Base-by-base conservation (phyloP, 2,329 filamentous ascomycete genomes). In the Aspergillus sp. region DNA sequence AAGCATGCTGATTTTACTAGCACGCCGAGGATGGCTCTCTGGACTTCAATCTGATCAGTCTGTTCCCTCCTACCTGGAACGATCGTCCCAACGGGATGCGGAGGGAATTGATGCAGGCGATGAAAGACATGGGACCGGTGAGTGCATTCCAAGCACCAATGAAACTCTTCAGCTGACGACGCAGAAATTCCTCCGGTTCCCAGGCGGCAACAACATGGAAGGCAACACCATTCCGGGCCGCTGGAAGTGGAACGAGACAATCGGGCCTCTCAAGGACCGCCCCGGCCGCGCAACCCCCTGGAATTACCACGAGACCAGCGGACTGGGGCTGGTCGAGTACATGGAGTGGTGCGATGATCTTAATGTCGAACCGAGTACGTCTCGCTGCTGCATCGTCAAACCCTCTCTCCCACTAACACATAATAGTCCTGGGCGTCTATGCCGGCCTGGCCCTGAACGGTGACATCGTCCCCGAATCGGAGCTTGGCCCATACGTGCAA, bases 41-140 rank as follows among this genome's bases (percentile, higher is more conserved):
- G 6, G 63, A 71, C 43, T 72, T 74, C 51, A 66, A 68, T 37
- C 49, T 74, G 12, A 66, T 74, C 38, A 68, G 64, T 30, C 48
- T 74, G 24, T 74, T 72, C 51, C 68, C 68, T 2, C 68, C 69
- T 4, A 74, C 70, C 1, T 74, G 67, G 61, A 72, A 71, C 32
- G 47, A 63, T 38, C 58, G 69, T 12, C 60, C 61, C 32, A 73
- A 74, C 43, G 70, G 70, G 12, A 49, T 72, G 26, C 58, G 69
- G 6, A 52, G 61, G 22, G 69, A 73, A 35, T 53, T 73, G 27
- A 67, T 66, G 29, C 57, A 72, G 38, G 61, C 62, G 2, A 40
- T 51, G 45, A 36, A 38, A 15, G 47, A 48, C 22, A 30, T 51
- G 29, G 40, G 35, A 6, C 47, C 49, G 5, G 48, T 51, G 26